These are phyloP conservation scores for Mycoemilia scoparia DNA, from an alignment of 192 early-diverging fungal species.

Conservation along the genomic window DNA sequence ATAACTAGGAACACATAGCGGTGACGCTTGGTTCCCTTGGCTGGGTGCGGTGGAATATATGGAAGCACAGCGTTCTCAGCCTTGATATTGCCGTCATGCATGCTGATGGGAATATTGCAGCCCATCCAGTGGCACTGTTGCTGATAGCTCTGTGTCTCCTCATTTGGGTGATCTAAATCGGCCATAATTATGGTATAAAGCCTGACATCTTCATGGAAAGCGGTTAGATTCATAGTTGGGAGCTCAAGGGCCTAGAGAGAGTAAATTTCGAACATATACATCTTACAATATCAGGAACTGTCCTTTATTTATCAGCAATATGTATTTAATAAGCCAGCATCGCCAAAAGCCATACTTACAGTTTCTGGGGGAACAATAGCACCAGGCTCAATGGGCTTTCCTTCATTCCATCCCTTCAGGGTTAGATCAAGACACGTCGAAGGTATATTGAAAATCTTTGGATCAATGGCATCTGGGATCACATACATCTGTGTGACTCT, in stretches of 20 bases:
- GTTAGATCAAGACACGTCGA: slow-evolving; percentile 22
- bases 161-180: slow-evolving; percentile 50
- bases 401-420: background rate
- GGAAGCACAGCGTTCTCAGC: slow-evolving; percentile 21
- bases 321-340: background rate
- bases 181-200: slow-evolving; percentile 52
- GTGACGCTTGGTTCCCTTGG: slow-evolving; percentile 52
- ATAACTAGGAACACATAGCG: slow-evolving; percentile 48
- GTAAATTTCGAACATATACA: slow-evolving; percentile 18
- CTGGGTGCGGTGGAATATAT: slow-evolving; percentile 60
- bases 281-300: slow-evolving; percentile 10
- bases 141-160: slow-evolving; percentile 40
- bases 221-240: slow-evolving; percentile 34
- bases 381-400: slow-evolving; percentile 11
- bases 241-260: slow-evolving; percentile 30
- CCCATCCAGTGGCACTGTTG: slow-evolving; percentile 58
- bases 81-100: slow-evolving; percentile 12
- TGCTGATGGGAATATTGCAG: slow-evolving; percentile 41
- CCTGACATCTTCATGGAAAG: slow-evolving; percentile 45
- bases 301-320: background rate
- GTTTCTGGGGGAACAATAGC: background rate
- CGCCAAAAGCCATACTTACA: slow-evolving; percentile 2
- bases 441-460: slow-evolving; percentile 19
- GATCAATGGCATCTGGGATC: slow-evolving; percentile 48
- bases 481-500: slow-evolving; percentile 60